Evolutionary conservation across 768 basidiomycete genomes (phyloP).

Genomic region (Pulveroboletus sp.): DNA sequence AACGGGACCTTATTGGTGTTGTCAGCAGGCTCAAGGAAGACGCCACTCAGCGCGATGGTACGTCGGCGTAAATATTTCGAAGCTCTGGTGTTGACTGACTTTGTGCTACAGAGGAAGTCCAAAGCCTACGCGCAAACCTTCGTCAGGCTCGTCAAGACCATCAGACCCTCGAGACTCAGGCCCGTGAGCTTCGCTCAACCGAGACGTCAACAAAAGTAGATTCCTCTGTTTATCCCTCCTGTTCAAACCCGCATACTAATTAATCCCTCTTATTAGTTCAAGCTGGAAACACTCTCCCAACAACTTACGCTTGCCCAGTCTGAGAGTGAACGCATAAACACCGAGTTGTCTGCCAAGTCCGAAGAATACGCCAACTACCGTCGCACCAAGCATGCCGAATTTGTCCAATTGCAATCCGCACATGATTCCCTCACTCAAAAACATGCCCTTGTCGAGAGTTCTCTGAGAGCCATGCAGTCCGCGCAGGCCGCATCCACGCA

Average conservation of each 20-base stretch:
- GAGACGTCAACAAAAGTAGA: slow-evolving; percentile 76
- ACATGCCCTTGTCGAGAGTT: slow-evolving; percentile 61
- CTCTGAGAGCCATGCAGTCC: slow-evolving; percentile 71
- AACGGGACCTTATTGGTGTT: slow-evolving; percentile 82
- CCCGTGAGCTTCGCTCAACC: slow-evolving; percentile 68
- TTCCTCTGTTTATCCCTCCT: background rate
- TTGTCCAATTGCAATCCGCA: slow-evolving; percentile 70
- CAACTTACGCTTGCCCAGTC: slow-evolving; percentile 75
- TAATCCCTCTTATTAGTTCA: slow-evolving; percentile 55
- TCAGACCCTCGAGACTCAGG: slow-evolving; percentile 61
- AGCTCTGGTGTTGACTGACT: background rate
- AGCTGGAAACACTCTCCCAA: slow-evolving; percentile 78
- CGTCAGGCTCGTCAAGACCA: slow-evolving; percentile 77
- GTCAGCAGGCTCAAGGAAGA: slow-evolving; percentile 83
- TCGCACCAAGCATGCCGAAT: slow-evolving; percentile 75
- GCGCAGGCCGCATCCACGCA: slow-evolving; percentile 68
- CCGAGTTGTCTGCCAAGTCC: slow-evolving; percentile 67
- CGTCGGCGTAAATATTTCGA: slow-evolving; percentile 14
- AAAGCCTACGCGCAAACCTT: slow-evolving; percentile 61
- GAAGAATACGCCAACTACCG: slow-evolving; percentile 85
- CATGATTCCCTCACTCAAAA: slow-evolving; percentile 72
- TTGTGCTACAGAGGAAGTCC: slow-evolving; percentile 59
- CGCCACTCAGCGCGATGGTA: slow-evolving; percentile 70
- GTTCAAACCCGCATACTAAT: background rate
- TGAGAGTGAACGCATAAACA: slow-evolving; percentile 69